Evolutionary conservation across 106 monocot genomes (phyloP), one percentile per base, ranked within the genome.

Genomic region (Agapanthus africanus): DNA sequence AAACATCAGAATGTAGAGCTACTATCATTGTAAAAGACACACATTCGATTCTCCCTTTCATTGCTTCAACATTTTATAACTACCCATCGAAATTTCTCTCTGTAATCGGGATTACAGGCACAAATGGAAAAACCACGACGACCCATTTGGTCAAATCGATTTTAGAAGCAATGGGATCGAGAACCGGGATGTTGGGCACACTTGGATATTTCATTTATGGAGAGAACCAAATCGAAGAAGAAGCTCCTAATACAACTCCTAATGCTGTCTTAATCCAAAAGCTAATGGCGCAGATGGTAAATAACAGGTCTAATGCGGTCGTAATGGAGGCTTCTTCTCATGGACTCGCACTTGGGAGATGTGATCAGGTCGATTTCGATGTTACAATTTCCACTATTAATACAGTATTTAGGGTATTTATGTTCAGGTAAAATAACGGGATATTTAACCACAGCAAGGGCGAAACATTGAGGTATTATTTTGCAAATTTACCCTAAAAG

Each of bases 301-400:
- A 47, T 22, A 70, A 69, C 39, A 66, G 82, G 1, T 50, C 70
- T 8, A 54, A 70, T n/a, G 73, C 82, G 3, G 70, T 77, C 77
- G n/a, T n/a, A n/a, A n/a, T n/a, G n/a, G n/a, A n/a, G n/a, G n/a
- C n/a, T n/a, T n/a, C n/a, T n/a, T n/a, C 82, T 40, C 73, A 77
- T 57, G 82, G 82, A 11, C 31, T 90, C 56, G 82, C 78, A 28
- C 46, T 78, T n/a, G 83, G 85, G 11, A 78, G 78, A 54, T 90
- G 85, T 50, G 50, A 90, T 56, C 85, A 83, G 71, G 73, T 90
- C 10, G 85, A 90, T 70, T 85, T 90, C n/a, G n/a, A n/a, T n/a
- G n/a, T n/a, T n/a, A n/a, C n/a, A n/a, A n/a, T n/a, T n/a, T n/a
- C n/a, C n/a, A n/a, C n/a, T n/a, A n/a, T n/a, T n/a, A n/a, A n/a